Evolutionary conservation across 306 rosid genomes (phyloP).

Genomic region (Quercus aquifolioides): DNA sequence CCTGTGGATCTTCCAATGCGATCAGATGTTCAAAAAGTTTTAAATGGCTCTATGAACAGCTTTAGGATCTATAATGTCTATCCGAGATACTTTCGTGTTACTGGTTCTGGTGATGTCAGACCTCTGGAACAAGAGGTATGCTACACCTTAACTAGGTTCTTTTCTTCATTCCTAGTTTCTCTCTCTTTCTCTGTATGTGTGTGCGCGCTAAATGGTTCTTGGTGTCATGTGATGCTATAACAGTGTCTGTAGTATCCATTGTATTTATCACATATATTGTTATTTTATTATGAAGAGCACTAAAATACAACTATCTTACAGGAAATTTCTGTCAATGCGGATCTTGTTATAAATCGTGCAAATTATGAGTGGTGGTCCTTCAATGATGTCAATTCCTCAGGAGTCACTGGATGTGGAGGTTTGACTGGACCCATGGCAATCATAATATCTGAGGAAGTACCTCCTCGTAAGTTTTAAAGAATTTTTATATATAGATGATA

Average conservation of each 20-base stretch:
- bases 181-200: not conserved
- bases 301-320: conserved; percentile 35
- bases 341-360: conserved; percentile 63
- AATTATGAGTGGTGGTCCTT: conserved; percentile 88
- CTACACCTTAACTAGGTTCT: not conserved
- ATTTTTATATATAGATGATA: not conserved
- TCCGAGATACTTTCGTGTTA: conserved; percentile 74
- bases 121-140: conserved; percentile 70
- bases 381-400: conserved; percentile 52
- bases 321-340: conserved; percentile 59
- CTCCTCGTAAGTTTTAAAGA: conserved; percentile 72
- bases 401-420: conserved; percentile 62
- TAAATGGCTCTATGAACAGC: conserved; percentile 74
- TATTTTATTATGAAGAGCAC: conserved; percentile 11
- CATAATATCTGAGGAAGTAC: conserved; percentile 87
- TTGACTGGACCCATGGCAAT: conserved; percentile 86
- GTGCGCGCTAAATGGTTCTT: not conserved
- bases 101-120: conserved; percentile 90
- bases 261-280: not conserved
- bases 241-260: not conserved
- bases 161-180: not conserved
- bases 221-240: not conserved
- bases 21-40: conserved; percentile 76
- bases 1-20: conserved; percentile 55
- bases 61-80: conserved; percentile 66